Conservation (phyloP, 495 filamentous ascomycete species). For the Gamarada debralockiae region DNA sequence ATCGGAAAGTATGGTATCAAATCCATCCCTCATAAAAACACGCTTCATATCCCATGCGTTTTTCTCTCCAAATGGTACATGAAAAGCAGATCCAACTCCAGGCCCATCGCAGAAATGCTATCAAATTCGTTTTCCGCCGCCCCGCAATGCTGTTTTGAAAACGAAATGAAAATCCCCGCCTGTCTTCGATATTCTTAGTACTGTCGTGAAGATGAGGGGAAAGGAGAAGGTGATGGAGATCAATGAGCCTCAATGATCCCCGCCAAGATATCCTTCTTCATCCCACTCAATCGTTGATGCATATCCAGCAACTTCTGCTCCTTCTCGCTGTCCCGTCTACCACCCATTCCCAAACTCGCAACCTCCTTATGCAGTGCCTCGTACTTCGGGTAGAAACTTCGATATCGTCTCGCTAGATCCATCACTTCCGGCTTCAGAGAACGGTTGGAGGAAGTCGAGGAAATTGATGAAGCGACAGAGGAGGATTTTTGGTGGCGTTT, state of each 20-base stretch:
- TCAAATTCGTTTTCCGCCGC: no score
- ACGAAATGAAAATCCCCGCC: no score
- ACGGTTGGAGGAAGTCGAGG: constrained; percentile 24
- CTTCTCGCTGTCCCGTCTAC: constrained; percentile 48
- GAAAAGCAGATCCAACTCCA: no score
- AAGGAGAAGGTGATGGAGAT: no score
- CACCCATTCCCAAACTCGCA: constrained; percentile 41
- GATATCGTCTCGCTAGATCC: constrained; percentile 25
- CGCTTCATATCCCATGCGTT: no score
- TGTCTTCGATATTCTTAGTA: no score
- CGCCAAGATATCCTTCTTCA: constrained; percentile 62
- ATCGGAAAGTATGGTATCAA: no score
- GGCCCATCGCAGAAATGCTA: no score
- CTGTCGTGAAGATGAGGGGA: no score
- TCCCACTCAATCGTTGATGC: constrained; percentile 52
- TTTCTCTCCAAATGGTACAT: no score
- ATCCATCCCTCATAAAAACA: no score
- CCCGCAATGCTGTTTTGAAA: no score
- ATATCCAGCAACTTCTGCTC: constrained; percentile 55
- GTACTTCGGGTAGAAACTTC: constrained; percentile 54
- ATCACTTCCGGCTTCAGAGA: constrained; percentile 18
- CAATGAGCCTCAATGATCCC: constrained; percentile 10
- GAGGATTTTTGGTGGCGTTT: constrained; percentile 28
- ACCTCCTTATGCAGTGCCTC: constrained; percentile 57
- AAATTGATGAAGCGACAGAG: constrained; percentile 24